These are phyloP conservation scores for Schwanniomyces pseudopolymorphus DNA, from an alignment of 805 yeast genomes.

Conservation along the genomic window DNA sequence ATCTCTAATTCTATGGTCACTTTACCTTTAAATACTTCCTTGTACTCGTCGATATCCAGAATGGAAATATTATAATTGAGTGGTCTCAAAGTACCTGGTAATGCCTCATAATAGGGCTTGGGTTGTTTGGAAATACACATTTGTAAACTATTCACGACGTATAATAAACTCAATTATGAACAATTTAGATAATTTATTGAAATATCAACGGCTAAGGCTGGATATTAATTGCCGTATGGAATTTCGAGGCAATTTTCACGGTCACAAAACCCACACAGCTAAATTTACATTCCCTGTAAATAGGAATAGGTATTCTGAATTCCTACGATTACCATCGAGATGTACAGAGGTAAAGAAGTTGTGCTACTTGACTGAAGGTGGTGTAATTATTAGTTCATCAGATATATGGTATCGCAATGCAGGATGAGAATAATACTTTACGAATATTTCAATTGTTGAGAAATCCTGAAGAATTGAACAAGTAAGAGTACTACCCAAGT, in stretches of 20 bases:
- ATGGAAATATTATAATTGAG: conserved; percentile 63
- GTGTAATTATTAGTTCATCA: neutral
- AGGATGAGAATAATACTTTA: neutral
- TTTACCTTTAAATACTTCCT: conserved; percentile 47
- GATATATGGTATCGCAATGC: neutral
- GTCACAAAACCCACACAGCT: no score
- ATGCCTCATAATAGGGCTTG: conserved; percentile 41
- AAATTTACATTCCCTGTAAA: neutral
- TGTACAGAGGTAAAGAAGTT: no score
- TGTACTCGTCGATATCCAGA: conserved; percentile 56
- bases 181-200: neutral
- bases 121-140: conserved; percentile 2
- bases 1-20: conserved; percentile 50
- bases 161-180: neutral
- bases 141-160: neutral
- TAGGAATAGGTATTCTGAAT: no score
- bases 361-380: no score
- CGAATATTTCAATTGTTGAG: neutral
- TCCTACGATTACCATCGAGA: no score
- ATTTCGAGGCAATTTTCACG: neutral
- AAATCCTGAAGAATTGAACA: no score
- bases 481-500: no score
- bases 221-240: neutral
- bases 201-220: neutral
- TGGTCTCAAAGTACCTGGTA: conserved; percentile 71